These are phyloP conservation scores for Arthrobotrys musiformis DNA, from an alignment of 2,329 filamentous ascomycete genomes.

Conservation along the genomic window DNA sequence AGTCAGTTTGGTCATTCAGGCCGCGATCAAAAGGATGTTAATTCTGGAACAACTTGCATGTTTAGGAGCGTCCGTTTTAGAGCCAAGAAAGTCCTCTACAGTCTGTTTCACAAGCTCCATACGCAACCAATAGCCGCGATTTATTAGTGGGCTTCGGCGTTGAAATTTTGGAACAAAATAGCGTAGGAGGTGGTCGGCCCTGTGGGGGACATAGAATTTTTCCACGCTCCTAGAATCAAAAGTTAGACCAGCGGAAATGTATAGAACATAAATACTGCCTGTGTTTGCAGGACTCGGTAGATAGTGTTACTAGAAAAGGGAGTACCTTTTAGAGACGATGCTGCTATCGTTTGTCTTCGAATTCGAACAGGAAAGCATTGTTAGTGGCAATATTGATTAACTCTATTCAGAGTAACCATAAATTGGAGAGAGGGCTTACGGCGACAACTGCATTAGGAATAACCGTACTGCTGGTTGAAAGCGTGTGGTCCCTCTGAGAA, in stretches of 20 bases:
- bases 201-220: slow-evolving; percentile 76
- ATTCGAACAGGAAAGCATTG: not conserved
- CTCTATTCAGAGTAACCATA: not conserved
- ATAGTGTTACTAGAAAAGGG: not conserved
- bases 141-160: slow-evolving; percentile 85
- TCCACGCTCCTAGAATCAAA: slow-evolving; percentile 75
- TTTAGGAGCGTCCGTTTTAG: slow-evolving; percentile 66
- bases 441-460: slow-evolving; percentile 31
- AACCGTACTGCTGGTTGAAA: not conserved
- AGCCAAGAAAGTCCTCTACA: slow-evolving; percentile 77
- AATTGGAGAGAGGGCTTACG: slow-evolving; percentile 29
- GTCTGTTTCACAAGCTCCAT: slow-evolving; percentile 82
- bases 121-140: slow-evolving; percentile 86
- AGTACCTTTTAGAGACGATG: slow-evolving; percentile 81
- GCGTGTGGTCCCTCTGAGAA: not conserved
- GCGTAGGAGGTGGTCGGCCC: slow-evolving; percentile 82
- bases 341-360: slow-evolving; percentile 85
- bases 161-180: slow-evolving; percentile 88
- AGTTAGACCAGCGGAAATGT: not conserved
- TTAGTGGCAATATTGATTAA: not conserved
- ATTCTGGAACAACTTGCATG: slow-evolving; percentile 7
- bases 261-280: not conserved
- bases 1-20: not conserved
- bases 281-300: too few relatives aligned
- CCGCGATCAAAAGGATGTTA: not conserved